phyloP scores from a whole-genome alignment of 208 protist species.

The Leishmania major region DNA sequence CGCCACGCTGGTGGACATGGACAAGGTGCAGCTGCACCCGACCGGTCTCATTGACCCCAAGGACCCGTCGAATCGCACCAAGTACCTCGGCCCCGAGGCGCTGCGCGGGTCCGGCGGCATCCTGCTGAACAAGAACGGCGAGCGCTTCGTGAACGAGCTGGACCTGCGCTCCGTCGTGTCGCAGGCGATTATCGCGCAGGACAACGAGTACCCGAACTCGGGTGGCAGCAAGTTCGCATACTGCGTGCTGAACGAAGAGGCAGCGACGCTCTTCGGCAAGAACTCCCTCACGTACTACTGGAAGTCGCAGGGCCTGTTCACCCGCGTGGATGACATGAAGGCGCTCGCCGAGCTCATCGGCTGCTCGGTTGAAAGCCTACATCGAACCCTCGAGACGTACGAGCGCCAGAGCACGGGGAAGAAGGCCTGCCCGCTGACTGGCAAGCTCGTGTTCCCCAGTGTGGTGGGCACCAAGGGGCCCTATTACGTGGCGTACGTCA shows the following conservation, averaged over 20 bases:
- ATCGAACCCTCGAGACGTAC: constrained; percentile 71
- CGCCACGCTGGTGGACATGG: constrained; percentile 91
- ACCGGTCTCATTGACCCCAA: constrained; percentile 95
- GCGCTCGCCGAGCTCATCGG: constrained; percentile 76
- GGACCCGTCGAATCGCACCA: constrained; percentile 82
- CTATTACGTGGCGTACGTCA: constrained; percentile 89
- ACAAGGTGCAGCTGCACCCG: constrained; percentile 96
- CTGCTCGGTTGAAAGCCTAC: constrained; percentile 46
- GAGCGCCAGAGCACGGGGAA: constrained; percentile 50
- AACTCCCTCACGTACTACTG: constrained; percentile 86
- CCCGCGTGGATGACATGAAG: constrained; percentile 40
- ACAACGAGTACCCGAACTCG: constrained; percentile 68
- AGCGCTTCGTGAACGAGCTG: constrained; percentile 96
- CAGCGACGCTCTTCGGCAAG: constrained; percentile 73
- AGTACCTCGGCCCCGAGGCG: constrained; percentile 96
- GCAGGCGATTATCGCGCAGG: constrained; percentile 80
- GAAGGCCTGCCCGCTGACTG: constrained; percentile 53
- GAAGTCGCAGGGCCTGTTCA: constrained; percentile 70
- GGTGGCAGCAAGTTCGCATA: constrained; percentile 72
- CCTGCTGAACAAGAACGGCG: constrained; percentile 90
- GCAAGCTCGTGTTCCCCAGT: constrained; percentile 86
- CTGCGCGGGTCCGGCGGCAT: constrained; percentile 95
- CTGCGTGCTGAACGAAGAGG: constrained; percentile 84
- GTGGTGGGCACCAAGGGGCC: constrained; percentile 59
- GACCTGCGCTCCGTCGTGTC: constrained; percentile 94